Conservation (phyloP, 176 grass and related monocot genomes). For the Oryza meyeriana region DNA sequence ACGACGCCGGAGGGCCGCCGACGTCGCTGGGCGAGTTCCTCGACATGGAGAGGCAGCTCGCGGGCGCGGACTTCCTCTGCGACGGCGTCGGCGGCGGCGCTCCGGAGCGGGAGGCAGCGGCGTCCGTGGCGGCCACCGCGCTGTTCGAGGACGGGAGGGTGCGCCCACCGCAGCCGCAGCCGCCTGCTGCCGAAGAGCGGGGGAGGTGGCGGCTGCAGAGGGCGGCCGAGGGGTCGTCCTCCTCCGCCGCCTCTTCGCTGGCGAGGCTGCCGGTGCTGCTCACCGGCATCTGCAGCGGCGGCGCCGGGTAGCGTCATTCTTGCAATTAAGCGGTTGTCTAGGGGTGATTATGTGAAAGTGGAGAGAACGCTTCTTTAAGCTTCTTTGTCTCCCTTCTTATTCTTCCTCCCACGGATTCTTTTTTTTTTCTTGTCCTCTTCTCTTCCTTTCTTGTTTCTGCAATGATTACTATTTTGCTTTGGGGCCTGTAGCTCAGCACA, state of each 20-base stretch:
- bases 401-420: background rate
- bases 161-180: slow-evolving; percentile 29
- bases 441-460: background rate
- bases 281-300: slow-evolving; percentile 82
- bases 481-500: slow-evolving; percentile 7
- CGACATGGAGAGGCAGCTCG: slow-evolving; percentile 69
- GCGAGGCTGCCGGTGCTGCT: slow-evolving; percentile 65
- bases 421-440: background rate
- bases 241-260: slow-evolving; percentile 4
- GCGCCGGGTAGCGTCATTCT: slow-evolving; percentile 27
- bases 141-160: slow-evolving; percentile 78
- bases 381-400: background rate
- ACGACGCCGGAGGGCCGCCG: slow-evolving; percentile 34
- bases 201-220: slow-evolving; percentile 33
- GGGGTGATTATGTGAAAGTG: slow-evolving; percentile 21
- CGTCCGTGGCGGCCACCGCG: slow-evolving; percentile 24
- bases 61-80: slow-evolving; percentile 44
- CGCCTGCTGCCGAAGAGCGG: slow-evolving; percentile 7
- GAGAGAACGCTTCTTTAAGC: background rate
- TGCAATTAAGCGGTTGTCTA: background rate
- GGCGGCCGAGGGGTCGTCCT: slow-evolving; percentile 22
- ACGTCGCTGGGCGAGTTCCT: slow-evolving; percentile 71
- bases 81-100: slow-evolving; percentile 18
- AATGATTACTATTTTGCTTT: slow-evolving; percentile 11
- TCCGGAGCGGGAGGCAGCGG: background rate